Conservation (phyloP, 2,329 filamentous ascomycete species). For the Didymella keratinophila region DNA sequence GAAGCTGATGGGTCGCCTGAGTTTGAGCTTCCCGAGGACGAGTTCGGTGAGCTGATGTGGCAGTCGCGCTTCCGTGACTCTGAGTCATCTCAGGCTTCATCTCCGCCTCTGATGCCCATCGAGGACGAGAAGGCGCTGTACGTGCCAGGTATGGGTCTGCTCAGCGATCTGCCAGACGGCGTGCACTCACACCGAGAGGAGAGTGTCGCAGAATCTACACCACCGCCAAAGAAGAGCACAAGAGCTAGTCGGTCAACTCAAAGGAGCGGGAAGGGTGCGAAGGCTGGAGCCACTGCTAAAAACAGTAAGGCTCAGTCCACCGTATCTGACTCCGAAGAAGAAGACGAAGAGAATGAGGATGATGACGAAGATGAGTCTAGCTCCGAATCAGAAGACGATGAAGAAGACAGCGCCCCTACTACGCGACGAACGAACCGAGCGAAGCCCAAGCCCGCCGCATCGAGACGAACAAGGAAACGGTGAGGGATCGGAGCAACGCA, state of each 20-base stretch:
- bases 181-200: slow-evolving; percentile 40
- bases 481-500: slow-evolving; percentile 3
- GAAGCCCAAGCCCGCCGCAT: slow-evolving; percentile 34
- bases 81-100: slow-evolving; percentile 38
- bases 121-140: slow-evolving; percentile 46
- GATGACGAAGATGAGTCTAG: slow-evolving; percentile 44
- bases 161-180: slow-evolving; percentile 42
- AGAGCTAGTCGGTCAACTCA: slow-evolving; percentile 35
- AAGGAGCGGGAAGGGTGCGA: slow-evolving; percentile 37
- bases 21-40: slow-evolving; percentile 55
- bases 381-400: slow-evolving; percentile 40
- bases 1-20: slow-evolving; percentile 45
- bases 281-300: slow-evolving; percentile 35
- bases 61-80: slow-evolving; percentile 46
- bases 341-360: slow-evolving; percentile 50
- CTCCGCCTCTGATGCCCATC: slow-evolving; percentile 41
- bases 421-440: slow-evolving; percentile 45
- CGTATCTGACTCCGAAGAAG: slow-evolving; percentile 47
- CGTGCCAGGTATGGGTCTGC: slow-evolving; percentile 43
- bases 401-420: slow-evolving; percentile 44
- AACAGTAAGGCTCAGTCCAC: slow-evolving; percentile 43
- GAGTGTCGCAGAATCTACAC: slow-evolving; percentile 40
- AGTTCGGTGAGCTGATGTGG: slow-evolving; percentile 56
- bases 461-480: slow-evolving; percentile 44
- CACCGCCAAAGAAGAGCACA: slow-evolving; percentile 43